Evolutionary conservation across 2,329 filamentous ascomycete species (phyloP).

Genomic region (Ascochyta koolunga): DNA sequence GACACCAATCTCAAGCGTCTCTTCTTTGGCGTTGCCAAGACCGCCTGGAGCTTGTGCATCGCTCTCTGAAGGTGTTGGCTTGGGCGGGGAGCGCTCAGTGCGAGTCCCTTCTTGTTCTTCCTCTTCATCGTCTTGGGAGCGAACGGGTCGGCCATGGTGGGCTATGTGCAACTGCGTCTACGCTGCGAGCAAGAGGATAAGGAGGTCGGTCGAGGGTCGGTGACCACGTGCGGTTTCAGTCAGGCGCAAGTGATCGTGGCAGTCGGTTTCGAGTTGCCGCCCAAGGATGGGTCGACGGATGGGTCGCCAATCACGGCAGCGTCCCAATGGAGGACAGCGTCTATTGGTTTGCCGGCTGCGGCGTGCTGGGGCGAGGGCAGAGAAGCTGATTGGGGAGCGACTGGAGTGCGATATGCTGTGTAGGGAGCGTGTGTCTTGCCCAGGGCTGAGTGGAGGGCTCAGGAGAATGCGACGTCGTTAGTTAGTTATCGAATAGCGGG

Average conservation of each 20-base stretch:
- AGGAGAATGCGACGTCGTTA: conserved; percentile 31
- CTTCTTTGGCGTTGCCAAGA: conserved; percentile 66
- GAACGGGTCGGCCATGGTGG: conserved; percentile 64
- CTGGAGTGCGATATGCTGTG: conserved; percentile 11
- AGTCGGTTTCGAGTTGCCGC: conserved; percentile 43
- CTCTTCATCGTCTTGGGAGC: conserved; percentile 86
- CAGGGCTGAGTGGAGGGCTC: conserved; percentile 25
- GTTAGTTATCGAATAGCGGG: conserved; percentile 27
- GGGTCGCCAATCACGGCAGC: conserved; percentile 46
- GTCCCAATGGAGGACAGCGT: conserved; percentile 45
- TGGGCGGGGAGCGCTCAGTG: conserved; percentile 80
- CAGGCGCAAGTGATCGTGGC: conserved; percentile 10
- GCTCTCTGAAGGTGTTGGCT: conserved; percentile 72
- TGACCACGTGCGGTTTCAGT: conserved; percentile 4
- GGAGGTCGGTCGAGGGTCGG: neutral
- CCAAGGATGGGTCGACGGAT: conserved; percentile 40
- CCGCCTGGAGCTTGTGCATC: conserved; percentile 68
- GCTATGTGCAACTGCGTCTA: conserved; percentile 7
- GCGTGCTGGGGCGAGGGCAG: conserved; percentile 27
- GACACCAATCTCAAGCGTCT: conserved; percentile 91
- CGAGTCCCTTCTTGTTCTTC: conserved; percentile 98
- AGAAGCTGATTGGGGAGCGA: conserved; percentile 31
- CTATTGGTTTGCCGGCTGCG: conserved; percentile 47
- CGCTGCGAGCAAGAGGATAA: conserved; percentile 1
- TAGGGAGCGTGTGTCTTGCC: conserved; percentile 24